phyloP scores from a whole-genome alignment of 768 basidiomycete species.

The Panaeolus papilionaceus region DNA sequence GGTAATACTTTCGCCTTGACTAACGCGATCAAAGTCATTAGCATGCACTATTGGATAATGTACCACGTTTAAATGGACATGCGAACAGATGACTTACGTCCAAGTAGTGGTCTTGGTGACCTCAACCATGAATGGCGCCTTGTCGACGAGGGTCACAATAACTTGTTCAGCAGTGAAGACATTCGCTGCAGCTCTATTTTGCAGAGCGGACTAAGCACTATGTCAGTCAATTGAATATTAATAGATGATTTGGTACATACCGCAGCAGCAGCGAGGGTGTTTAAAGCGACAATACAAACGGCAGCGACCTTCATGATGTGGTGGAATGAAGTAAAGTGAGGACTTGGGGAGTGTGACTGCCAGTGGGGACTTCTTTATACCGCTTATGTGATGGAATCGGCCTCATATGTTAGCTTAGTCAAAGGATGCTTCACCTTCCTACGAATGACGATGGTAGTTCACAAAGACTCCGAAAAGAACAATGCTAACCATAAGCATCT shows the following conservation, averaged over 20 bases:
- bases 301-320: not conserved
- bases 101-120: not conserved
- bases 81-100: not conserved
- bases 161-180: not conserved
- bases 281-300: not conserved
- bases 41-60: too few relatives aligned
- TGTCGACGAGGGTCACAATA: not conserved
- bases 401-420: not conserved
- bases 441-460: not conserved
- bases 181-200: not conserved
- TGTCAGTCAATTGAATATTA: not conserved
- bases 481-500: not conserved
- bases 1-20: not conserved
- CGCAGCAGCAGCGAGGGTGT: not conserved
- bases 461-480: not conserved
- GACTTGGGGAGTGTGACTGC: not conserved
- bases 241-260: not conserved
- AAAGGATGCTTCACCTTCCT: not conserved
- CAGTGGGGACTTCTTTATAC: not conserved
- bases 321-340: not conserved
- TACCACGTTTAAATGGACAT: too few relatives aligned
- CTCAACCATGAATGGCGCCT: constrained; percentile 14
- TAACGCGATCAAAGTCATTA: not conserved
- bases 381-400: not conserved
- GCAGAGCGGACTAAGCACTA: not conserved